These are phyloP conservation scores for Entonaema liquescens DNA, from an alignment of 495 filamentous ascomycete genomes.

Conservation along the genomic window DNA sequence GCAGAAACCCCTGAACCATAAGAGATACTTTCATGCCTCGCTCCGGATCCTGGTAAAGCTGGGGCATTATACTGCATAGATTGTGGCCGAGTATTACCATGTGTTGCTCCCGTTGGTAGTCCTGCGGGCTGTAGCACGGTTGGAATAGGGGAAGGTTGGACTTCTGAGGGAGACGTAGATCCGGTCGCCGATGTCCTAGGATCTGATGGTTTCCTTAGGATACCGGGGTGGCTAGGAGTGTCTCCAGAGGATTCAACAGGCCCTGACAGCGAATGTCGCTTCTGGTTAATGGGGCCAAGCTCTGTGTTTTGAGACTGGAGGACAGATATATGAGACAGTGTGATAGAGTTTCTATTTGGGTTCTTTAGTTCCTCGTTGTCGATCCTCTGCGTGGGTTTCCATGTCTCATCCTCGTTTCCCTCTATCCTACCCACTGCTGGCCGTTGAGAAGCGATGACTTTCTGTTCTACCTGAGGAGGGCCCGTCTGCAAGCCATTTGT, in stretches of 20 bases:
- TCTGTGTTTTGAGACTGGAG: slow-evolving; percentile 42
- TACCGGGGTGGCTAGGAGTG: slow-evolving; percentile 6
- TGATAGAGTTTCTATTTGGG: slow-evolving; percentile 25
- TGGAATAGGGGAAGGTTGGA: slow-evolving; percentile 16
- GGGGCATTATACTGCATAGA: not conserved
- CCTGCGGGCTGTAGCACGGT: slow-evolving; percentile 29
- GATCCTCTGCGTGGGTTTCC: slow-evolving; percentile 40
- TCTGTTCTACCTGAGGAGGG: slow-evolving; percentile 13
- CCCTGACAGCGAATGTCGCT: slow-evolving; percentile 31
- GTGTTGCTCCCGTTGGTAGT: slow-evolving; percentile 3
- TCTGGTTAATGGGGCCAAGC: slow-evolving; percentile 30
- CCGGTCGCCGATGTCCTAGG: slow-evolving; percentile 6
- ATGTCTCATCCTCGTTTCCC: slow-evolving; percentile 47
- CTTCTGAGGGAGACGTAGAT: slow-evolving; percentile 10
- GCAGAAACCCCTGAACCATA: not conserved
- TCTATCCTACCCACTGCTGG: slow-evolving; percentile 10
- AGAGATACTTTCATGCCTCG: slow-evolving; percentile 38
- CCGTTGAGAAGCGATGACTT: slow-evolving; percentile 33
- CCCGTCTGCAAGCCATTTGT: not conserved
- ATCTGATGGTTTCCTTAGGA: slow-evolving; percentile 27
- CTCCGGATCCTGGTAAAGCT: slow-evolving; percentile 31
- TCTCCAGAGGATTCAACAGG: slow-evolving; percentile 4
- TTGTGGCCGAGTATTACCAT: slow-evolving; percentile 4
- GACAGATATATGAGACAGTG: slow-evolving; percentile 28
- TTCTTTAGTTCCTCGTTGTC: slow-evolving; percentile 17